These are phyloP conservation scores for Cytospora piceicola DNA, from an alignment of 2,329 filamentous ascomycete species.

Conservation along the genomic window DNA sequence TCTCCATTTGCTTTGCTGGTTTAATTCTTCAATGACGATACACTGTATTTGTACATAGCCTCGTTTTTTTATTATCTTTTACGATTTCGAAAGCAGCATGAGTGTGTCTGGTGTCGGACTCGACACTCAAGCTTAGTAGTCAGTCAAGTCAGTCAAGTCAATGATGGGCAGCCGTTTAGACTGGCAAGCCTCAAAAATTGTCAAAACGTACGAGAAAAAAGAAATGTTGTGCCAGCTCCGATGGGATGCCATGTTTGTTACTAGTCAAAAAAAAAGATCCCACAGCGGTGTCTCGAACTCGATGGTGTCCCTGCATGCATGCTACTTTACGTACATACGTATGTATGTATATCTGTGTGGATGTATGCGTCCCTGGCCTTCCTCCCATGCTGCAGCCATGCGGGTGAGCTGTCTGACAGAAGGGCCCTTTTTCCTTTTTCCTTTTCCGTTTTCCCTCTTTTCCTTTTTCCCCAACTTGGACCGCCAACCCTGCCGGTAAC, in stretches of 20 bases:
- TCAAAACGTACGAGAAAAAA: neutral
- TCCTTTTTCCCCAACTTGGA: neutral
- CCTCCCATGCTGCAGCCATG: neutral
- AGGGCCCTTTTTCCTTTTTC: neutral
- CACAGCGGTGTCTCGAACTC: neutral
- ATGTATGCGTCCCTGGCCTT: neutral
- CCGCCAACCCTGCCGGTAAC: neutral
- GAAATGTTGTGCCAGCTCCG: neutral
- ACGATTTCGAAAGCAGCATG: conserved; percentile 15
- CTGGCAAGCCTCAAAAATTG: neutral
- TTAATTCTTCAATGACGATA: conserved; percentile 37
- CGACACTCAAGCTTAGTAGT: neutral
- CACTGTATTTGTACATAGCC: conserved; percentile 22
- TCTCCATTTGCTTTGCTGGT: conserved; percentile 8
- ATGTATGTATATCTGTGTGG: neutral
- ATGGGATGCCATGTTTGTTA: neutral
- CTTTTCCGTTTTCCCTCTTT: neutral
- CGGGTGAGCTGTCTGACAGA: conserved; percentile 1
- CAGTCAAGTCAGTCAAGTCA: neutral
- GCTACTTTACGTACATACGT: neutral
- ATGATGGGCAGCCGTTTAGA: neutral
- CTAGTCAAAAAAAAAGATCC: neutral
- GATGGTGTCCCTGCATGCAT: conserved; percentile 1
- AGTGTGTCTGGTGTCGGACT: conserved; percentile 17
- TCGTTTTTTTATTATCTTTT: neutral